Base-by-base conservation (phyloP, 2,329 filamentous ascomycete species). In the Penicillium decumbens region DNA sequence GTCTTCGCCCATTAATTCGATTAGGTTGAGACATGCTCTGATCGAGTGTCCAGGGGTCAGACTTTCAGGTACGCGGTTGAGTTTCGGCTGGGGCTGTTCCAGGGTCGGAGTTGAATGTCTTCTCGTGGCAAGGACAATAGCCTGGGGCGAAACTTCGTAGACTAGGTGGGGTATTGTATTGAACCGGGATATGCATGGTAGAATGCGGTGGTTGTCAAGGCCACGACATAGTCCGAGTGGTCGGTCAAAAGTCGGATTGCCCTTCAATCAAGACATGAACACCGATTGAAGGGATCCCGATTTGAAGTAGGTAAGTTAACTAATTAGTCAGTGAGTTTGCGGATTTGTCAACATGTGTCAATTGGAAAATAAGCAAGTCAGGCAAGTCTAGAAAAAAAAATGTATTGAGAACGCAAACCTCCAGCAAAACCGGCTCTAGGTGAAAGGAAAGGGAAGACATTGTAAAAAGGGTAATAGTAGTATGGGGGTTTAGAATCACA, bases 401-500 rank as follows among this genome's bases (percentile, higher is more conserved):
- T 58, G 44, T 54, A 59, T 56, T 54, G 47, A 58, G 32, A 50
- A 39, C 12, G 37, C 41, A 42, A 32, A 43, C 45, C 47, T 48
- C 45, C 49, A 51, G 53, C 49, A 49, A 57, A 47, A 47, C 55
- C 44, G 43, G 44, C 50, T 58, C 45, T 51, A 51, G 44, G 43
- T 45, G 39, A 43, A 40, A 23, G 15, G 20, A 23, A 49, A 32
- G 38, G 47, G 39, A 46, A 49, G 33, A 41, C 47, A 44, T 39
- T 35, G 35, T 45, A 25, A 51, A 51, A 45, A 8, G 45, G 35
- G 42, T 49, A 49, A 37, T 47, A 52, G 42, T 51, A 50, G 30
- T 48, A 53, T 58, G 50, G 51, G 53, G 49, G 48, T 51, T 42
- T 54, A 54, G 47, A 64, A 55, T 56, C 60, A 59, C 48, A 61